Evolutionary conservation across 805 yeast genomes (phyloP).

Genomic region (Osmozyma mogii): DNA sequence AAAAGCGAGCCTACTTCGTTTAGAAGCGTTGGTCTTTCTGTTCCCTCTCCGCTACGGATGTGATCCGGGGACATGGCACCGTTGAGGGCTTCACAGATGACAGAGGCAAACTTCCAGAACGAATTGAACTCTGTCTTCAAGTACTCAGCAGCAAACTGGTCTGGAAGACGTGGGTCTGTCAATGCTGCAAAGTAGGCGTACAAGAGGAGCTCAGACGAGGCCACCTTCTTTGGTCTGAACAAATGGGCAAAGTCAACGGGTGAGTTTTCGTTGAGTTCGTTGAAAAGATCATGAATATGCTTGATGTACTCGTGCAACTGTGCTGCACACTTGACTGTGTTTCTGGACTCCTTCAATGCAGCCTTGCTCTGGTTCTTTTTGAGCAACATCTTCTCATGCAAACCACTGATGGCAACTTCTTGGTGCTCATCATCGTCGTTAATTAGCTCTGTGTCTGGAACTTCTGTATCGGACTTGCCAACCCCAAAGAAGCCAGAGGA

Average conservation of each 20-base stretch:
- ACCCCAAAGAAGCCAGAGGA: conserved; percentile 25
- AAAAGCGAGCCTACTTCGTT: conserved; percentile 22
- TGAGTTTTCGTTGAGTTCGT: conserved; percentile 7
- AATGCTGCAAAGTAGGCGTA: conserved; percentile 30
- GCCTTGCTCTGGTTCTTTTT: conserved; percentile 25
- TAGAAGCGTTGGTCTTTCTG: conserved; percentile 27
- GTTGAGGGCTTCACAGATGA: conserved; percentile 10
- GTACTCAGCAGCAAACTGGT: conserved; percentile 30
- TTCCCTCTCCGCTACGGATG: conserved; percentile 18
- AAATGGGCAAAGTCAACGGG: conserved; percentile 10
- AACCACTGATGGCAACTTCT: conserved; percentile 24
- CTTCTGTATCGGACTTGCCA: conserved; percentile 7
- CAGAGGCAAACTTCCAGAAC: conserved; percentile 7
- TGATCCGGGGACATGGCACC: conserved; percentile 3
- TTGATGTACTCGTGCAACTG: conserved; percentile 18
- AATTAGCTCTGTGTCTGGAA: conserved; percentile 24
- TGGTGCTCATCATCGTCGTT: conserved; percentile 15
- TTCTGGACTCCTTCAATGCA: conserved; percentile 23
- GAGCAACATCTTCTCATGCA: conserved; percentile 31
- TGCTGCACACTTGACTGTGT: conserved; percentile 24
- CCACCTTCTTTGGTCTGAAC: conserved; percentile 8
- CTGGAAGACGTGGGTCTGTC: conserved; percentile 29
- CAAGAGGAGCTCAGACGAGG: conserved; percentile 31
- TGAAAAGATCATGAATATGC: conserved; percentile 14
- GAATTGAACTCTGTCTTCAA: conserved; percentile 24